Percentiles rank a stretch among this genome's conserved stretches.
Evolutionary conservation across 2,329 filamentous ascomycete genomes (phyloP).

Genomic region (Neofusicoccum sp.): DNA sequence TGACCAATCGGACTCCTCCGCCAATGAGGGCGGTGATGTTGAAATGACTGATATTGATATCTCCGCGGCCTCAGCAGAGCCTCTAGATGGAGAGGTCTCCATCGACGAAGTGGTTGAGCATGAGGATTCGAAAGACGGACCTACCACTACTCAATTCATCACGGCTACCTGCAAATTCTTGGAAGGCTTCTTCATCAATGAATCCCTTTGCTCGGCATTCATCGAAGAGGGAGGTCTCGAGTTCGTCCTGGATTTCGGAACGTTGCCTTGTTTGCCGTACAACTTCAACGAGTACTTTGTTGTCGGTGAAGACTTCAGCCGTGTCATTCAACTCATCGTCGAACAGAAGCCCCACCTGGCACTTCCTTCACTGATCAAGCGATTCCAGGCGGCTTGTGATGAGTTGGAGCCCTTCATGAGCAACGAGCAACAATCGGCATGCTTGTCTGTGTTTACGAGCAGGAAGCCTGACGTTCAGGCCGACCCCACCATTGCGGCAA

Average conservation of each 20-base stretch:
- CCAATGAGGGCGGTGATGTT: constrained; percentile 52
- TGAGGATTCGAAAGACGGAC: constrained; percentile 53
- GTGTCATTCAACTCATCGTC: constrained; percentile 75
- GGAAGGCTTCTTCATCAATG: constrained; percentile 73
- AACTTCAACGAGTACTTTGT: constrained; percentile 64
- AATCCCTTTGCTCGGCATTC: constrained; percentile 71
- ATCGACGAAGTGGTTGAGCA: constrained; percentile 48
- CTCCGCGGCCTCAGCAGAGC: constrained; percentile 17
- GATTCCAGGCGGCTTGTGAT: constrained; percentile 71
- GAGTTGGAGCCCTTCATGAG: constrained; percentile 54
- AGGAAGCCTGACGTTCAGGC: neutral
- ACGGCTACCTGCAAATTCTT: constrained; percentile 78
- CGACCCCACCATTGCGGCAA: constrained; percentile 42
- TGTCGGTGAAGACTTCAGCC: constrained; percentile 67
- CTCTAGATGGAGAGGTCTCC: constrained; percentile 26
- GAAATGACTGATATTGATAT: constrained; percentile 63
- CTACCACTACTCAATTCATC: constrained; percentile 68
- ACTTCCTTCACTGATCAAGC: constrained; percentile 76
- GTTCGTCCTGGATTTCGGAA: constrained; percentile 79
- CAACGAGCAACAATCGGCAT: constrained; percentile 24
- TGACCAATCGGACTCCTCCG: constrained; percentile 16
- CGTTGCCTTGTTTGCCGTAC: constrained; percentile 76
- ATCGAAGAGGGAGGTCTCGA: constrained; percentile 81
- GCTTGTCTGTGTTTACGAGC: constrained; percentile 15
- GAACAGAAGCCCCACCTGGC: constrained; percentile 81